Conservation (phyloP, 2,329 filamentous ascomycete species). For the Colletotrichum trifolii region DNA sequence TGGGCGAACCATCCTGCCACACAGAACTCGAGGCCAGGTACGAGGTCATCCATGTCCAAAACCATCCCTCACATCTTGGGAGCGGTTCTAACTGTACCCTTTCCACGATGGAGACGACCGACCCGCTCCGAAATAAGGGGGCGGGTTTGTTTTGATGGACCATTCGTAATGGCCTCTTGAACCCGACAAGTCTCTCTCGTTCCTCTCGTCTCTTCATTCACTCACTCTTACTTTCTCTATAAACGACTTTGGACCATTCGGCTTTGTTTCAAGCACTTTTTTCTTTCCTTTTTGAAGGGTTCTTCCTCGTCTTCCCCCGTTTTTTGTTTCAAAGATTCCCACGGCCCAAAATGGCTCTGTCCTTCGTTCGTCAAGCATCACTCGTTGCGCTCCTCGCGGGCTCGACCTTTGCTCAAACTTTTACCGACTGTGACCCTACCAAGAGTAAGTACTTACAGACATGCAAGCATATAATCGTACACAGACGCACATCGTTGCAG, state of each 20-base stretch:
- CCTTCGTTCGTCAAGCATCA: conserved; percentile 35
- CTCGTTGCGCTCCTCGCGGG: conserved; percentile 32
- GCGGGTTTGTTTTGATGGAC: conserved; percentile 20
- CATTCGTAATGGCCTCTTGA: conserved; percentile 1
- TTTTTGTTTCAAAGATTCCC: background rate
- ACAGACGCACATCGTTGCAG: no score
- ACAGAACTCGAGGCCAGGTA: no score
- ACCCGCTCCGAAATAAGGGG: conserved; percentile 30
- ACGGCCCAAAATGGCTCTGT: conserved; percentile 27
- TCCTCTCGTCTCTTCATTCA: background rate
- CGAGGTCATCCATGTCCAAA: conserved; percentile 4
- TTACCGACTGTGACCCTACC: conserved; percentile 34
- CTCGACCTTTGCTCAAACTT: conserved; percentile 31
- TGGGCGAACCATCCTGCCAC: background rate
- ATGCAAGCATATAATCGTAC: background rate
- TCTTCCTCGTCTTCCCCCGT: conserved; percentile 2
- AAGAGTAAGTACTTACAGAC: conserved; percentile 27
- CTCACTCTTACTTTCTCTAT: background rate
- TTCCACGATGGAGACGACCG: conserved; percentile 29
- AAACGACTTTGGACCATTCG: background rate
- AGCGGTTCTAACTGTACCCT: background rate
- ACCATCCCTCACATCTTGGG: background rate
- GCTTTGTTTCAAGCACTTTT: background rate
- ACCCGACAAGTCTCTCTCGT: conserved; percentile 21
- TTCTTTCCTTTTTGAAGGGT: conserved; percentile 5